Percentiles rank a stretch among this genome's conserved stretches.
Evolutionary conservation across 768 basidiomycete genomes (phyloP).

Genomic region (Dioszegia hungarica): DNA sequence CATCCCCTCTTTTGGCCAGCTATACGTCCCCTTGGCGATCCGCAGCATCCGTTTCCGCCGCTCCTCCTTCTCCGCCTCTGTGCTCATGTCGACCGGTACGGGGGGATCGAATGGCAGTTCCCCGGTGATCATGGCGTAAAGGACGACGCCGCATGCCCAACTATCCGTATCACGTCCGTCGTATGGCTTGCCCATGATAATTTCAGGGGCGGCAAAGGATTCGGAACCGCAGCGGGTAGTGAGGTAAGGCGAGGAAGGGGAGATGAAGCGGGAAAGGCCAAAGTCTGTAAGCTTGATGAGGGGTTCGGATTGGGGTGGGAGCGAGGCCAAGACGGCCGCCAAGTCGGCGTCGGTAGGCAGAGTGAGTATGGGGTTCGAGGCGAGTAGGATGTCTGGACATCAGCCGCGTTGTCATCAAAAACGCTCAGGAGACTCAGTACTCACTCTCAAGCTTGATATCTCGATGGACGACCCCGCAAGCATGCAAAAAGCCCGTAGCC

Average conservation of each 20-base stretch:
- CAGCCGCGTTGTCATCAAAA: background rate
- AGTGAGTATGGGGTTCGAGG: background rate
- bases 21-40: constrained; percentile 74
- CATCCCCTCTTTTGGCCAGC: constrained; percentile 56
- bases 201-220: constrained; percentile 67
- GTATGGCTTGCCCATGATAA: constrained; percentile 57
- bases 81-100: background rate
- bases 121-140: constrained; percentile 70
- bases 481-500: constrained; percentile 83
- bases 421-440: constrained; percentile 24
- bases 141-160: constrained; percentile 84
- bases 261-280: constrained; percentile 79
- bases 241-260: constrained; percentile 60
- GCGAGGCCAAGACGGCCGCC: constrained; percentile 24
- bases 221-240: constrained; percentile 81
- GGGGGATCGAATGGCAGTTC: constrained; percentile 63
- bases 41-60: constrained; percentile 57
- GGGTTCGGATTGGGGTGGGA: constrained; percentile 49
- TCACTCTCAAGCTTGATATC: constrained; percentile 73
- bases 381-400: background rate
- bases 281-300: constrained; percentile 83
- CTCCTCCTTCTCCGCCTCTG: constrained; percentile 21
- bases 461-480: constrained; percentile 76
- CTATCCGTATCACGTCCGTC: constrained; percentile 80
- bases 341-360: background rate